Evolutionary conservation across 768 basidiomycete genomes (phyloP).

Genomic region (Leucocoprinus sp.): DNA sequence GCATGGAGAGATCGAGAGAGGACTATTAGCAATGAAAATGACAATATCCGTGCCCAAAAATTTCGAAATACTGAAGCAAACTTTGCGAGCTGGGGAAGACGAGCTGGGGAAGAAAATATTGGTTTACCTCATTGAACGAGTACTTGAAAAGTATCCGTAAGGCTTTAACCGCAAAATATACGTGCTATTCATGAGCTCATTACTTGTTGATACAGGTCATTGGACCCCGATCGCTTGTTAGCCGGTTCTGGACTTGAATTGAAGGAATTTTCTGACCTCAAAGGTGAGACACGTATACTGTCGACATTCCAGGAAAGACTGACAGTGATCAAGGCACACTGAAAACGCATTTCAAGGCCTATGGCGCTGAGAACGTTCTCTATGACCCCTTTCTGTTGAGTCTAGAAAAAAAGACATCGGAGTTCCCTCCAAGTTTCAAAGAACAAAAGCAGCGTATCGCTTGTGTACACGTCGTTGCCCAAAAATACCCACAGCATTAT

Average conservation of each 20-base stretch:
- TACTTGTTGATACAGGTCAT: neutral
- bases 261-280: neutral
- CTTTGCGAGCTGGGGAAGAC: neutral
- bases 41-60: neutral
- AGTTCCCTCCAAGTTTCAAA: neutral
- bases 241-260: neutral
- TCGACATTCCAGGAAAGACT: neutral
- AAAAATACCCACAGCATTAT: neutral
- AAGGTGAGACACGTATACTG: neutral
- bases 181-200: neutral
- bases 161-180: neutral
- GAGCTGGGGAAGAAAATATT: neutral
- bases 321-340: neutral
- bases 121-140: neutral
- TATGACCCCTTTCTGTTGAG: neutral
- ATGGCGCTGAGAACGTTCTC: neutral
- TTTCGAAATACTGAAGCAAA: neutral
- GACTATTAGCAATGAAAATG: neutral
- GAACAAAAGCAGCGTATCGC: constrained; percentile 3
- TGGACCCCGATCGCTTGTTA: constrained; percentile 1
- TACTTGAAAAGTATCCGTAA: constrained; percentile 6
- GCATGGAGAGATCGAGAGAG: neutral
- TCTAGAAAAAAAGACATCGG: neutral
- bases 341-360: neutral
- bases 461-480: neutral